Base-by-base conservation (phyloP, 306 rosid genomes). In the Sphenostylis stenocarpa region DNA sequence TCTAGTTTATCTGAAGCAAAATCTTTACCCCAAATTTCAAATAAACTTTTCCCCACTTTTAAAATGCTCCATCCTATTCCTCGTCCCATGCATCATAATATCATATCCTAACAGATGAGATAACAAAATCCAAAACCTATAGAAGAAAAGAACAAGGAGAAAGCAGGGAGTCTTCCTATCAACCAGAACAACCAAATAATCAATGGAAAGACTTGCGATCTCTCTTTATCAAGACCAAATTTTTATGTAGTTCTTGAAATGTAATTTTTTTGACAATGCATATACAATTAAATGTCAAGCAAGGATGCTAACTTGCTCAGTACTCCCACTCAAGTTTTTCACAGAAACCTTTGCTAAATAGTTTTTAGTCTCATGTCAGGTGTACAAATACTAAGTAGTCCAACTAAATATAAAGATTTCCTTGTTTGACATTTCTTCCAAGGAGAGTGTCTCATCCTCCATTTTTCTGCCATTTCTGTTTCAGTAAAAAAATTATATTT, bases 61-160 rank as follows among this genome's bases (percentile, higher is more conserved):
- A 1, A 33, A 36, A 67, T 55, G 81, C 69, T 21, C 20, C 15
- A 33, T 77, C 68, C 38, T 39, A 56, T 58, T 44, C 47, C 20
- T 9, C 16, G 12, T 55, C 51, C 68, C 0, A 49, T 57, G 38
- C 41, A 71, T 17, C n/a, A 41, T 12, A 71, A 23, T 36, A 49
- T 34, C 78, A 39, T 55, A 72, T 61, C 72, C 44, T 16, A 33
- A 63, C 4, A 43, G 47, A 62, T 49, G 2, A 71, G 64, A 70
- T 44, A n/a, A 63, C 71, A 34, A 47, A 70, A 70, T 58, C 53
- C 49, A 55, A 26, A 33, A 65, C 14, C 56, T 56, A 38, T 10
- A 9, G 12, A 70, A 70, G 71, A 78, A 60, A 70, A 45, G 23
- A 48, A 39, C n/a, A 58, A n/a, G 20, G 71, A 44, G 10, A 49